Percentiles rank a stretch among this genome's conserved stretches.
Conservation (phyloP, 768 basidiomycete species). For the Termitomyces eurrhizus region DNA sequence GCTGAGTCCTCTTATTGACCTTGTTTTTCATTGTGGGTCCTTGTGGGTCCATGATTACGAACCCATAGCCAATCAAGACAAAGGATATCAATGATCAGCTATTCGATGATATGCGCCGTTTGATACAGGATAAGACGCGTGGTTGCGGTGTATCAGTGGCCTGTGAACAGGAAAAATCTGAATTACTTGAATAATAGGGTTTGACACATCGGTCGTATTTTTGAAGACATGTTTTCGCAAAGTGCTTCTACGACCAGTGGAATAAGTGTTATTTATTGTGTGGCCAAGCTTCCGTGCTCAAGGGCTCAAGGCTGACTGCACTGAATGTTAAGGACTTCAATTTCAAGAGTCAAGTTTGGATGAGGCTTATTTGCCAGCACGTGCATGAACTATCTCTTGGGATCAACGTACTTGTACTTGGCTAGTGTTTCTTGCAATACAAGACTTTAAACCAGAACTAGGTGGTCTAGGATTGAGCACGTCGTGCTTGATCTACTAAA, state of each 20-base stretch:
- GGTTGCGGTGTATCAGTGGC: not conserved
- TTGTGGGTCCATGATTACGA: not conserved
- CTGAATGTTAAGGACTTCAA: not conserved
- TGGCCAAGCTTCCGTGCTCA: not conserved
- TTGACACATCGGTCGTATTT: not conserved
- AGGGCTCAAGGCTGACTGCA: not conserved
- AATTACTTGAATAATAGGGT: too few relatives aligned
- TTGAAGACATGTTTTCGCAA: not conserved
- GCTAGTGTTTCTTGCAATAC: too few relatives aligned
- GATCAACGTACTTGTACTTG: too few relatives aligned
- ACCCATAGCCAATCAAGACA: not conserved
- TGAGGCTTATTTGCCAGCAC: too few relatives aligned
- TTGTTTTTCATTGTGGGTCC: not conserved
- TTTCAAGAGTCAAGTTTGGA: too few relatives aligned
- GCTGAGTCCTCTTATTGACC: not conserved
- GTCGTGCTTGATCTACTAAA: too few relatives aligned
- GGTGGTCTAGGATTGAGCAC: too few relatives aligned
- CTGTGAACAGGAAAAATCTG: not conserved
- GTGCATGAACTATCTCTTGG: not conserved
- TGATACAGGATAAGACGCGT: not conserved
- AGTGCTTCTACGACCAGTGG: too few relatives aligned
- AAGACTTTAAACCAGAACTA: too few relatives aligned
- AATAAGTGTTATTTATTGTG: not conserved
- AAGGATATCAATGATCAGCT: not conserved
- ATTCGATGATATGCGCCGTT: not conserved